Percentiles rank a stretch among this genome's conserved stretches.
Evolutionary conservation across 306 rosid species (phyloP).

Genomic region (Acacia acuminata): DNA sequence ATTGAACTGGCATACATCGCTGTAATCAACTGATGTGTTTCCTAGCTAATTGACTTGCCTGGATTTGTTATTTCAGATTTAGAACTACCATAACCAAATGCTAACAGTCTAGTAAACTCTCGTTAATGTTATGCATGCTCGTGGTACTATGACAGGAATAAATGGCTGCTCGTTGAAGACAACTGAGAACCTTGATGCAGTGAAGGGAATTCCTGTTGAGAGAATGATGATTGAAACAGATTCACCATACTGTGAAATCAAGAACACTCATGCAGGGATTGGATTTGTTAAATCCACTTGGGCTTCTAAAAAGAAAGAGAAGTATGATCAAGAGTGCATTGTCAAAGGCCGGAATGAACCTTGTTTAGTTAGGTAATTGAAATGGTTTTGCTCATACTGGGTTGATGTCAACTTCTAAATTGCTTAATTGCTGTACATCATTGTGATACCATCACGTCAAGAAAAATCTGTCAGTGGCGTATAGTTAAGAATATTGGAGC

Average conservation of each 20-base stretch:
- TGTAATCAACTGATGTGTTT: conserved; percentile 1
- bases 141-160: conserved; percentile 58
- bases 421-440: conserved; percentile 1
- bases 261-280: conserved; percentile 87
- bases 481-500: not conserved
- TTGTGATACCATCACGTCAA: not conserved
- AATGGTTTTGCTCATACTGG: not conserved
- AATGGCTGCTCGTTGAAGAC: conserved; percentile 93
- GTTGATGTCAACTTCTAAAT: not conserved
- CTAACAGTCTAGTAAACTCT: conserved; percentile 9
- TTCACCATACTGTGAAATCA: conserved; percentile 93
- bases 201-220: conserved; percentile 76
- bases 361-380: conserved; percentile 76
- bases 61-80: conserved; percentile 16
- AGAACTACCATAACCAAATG: conserved; percentile 23
- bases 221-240: conserved; percentile 95
- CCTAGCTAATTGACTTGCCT: conserved; percentile 10
- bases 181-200: conserved; percentile 76
- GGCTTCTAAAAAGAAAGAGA: conserved; percentile 95
- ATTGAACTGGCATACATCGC: not conserved
- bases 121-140: conserved; percentile 23
- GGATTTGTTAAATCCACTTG: conserved; percentile 74
- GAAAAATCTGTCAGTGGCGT: not conserved
- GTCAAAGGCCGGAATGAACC: conserved; percentile 98
- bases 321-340: conserved; percentile 67